These are phyloP conservation scores for Gaeumannomyces sp. DNA, from an alignment of 2,329 filamentous ascomycete genomes.

Conservation along the genomic window DNA sequence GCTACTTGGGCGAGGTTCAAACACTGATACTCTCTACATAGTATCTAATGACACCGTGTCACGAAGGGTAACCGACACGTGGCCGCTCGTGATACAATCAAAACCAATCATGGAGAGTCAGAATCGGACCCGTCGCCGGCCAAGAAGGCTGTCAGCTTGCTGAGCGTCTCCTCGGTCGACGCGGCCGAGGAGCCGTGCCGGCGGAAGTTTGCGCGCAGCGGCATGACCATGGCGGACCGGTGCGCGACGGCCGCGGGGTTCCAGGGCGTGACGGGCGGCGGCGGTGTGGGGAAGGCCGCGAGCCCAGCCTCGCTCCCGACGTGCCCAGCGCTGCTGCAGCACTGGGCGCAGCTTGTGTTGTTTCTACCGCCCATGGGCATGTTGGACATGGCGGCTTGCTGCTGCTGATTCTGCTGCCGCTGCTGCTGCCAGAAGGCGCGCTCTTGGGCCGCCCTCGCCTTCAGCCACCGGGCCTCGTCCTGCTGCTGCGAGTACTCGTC, in stretches of 20 bases:
- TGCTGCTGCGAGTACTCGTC: neutral
- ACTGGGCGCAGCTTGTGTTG: neutral
- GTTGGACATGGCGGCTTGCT: neutral
- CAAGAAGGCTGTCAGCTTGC: conserved; percentile 2
- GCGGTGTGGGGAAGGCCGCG: neutral
- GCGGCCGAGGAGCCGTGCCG: conserved; percentile 4
- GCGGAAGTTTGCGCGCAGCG: neutral
- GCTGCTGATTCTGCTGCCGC: neutral
- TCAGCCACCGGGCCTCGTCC: neutral
- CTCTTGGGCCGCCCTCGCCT: neutral
- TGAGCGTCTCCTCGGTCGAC: conserved; percentile 4
- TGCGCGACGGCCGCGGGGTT: neutral
- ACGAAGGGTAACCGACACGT: neutral
- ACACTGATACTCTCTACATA: too few species aligned
- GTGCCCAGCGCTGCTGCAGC: neutral
- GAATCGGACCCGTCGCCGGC: neutral
- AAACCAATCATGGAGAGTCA: neutral
- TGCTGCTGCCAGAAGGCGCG: neutral
- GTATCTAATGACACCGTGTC: too few species aligned
- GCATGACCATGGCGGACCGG: neutral
- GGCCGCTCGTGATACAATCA: neutral
- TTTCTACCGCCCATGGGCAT: too few species aligned
- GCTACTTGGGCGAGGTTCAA: too few species aligned
- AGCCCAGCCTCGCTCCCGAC: neutral
- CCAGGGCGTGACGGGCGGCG: neutral